Evolutionary conservation across 768 basidiomycete species (phyloP).

Genomic region (Tubosaeta sp.): DNA sequence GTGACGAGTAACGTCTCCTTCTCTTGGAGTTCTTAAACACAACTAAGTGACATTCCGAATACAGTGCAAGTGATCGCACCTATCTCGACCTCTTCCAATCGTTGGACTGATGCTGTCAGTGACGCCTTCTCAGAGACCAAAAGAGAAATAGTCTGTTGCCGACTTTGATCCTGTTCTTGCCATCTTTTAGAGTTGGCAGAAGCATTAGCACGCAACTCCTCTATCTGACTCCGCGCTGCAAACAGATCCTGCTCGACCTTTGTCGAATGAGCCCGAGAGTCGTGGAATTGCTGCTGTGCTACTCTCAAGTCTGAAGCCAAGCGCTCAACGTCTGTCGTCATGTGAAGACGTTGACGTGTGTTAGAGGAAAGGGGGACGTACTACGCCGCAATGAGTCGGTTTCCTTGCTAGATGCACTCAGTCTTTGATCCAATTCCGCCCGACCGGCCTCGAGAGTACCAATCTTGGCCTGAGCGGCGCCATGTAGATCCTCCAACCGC

Average conservation of each 20-base stretch:
- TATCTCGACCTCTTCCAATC: slow-evolving; percentile 54
- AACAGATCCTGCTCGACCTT: slow-evolving; percentile 20
- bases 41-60: not conserved
- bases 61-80: slow-evolving; percentile 39
- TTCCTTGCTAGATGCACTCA: slow-evolving; percentile 3
- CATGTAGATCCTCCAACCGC: slow-evolving; percentile 15
- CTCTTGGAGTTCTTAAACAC: slow-evolving; percentile 40
- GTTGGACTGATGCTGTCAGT: slow-evolving; percentile 53
- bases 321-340: slow-evolving; percentile 15
- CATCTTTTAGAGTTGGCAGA: slow-evolving; percentile 12
- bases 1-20: slow-evolving; percentile 38
- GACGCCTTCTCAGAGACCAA: slow-evolving; percentile 71
- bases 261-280: slow-evolving; percentile 10
- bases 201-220: slow-evolving; percentile 14
- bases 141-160: slow-evolving; percentile 71
- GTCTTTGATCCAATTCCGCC: slow-evolving; percentile 10
- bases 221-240: slow-evolving; percentile 18
- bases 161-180: slow-evolving; percentile 43
- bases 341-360: slow-evolving; percentile 27
- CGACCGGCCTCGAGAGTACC: slow-evolving; percentile 10
- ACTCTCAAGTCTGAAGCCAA: slow-evolving; percentile 16
- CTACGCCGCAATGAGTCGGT: slow-evolving; percentile 19
- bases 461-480: slow-evolving; percentile 13
- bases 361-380: slow-evolving; percentile 16
- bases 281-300: slow-evolving; percentile 9